A percentile compares a stretch with the other conserved stretches of the same genome.
phyloP scores from a whole-genome alignment of 2,329 filamentous ascomycete genomes.

The Hymenoscyphus scutula region DNA sequence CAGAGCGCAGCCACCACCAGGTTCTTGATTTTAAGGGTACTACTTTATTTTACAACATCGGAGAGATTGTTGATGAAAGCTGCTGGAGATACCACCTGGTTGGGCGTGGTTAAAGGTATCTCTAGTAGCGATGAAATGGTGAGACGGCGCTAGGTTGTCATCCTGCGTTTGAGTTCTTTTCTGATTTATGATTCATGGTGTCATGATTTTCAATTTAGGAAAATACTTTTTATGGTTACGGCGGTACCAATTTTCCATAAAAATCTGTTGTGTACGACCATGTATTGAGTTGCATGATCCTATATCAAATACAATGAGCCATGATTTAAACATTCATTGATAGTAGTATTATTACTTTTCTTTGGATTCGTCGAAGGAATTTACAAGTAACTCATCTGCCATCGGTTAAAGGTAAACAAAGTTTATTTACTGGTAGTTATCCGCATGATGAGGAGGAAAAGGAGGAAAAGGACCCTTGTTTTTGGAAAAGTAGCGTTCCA shows the following conservation, averaged over 20 bases:
- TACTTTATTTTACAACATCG: not conserved
- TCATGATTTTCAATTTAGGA: no score
- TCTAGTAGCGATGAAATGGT: not conserved
- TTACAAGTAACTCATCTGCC: no score
- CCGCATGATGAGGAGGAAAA: no score
- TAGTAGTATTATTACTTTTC: no score
- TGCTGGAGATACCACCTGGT: constrained; percentile 2
- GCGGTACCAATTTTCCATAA: not conserved
- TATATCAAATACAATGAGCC: not conserved
- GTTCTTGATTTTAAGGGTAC: constrained; percentile 10
- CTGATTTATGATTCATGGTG: not conserved
- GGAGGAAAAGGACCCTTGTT: not conserved
- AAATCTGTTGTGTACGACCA: not conserved
- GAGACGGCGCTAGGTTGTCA: not conserved
- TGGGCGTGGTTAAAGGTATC: not conserved
- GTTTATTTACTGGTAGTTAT: no score
- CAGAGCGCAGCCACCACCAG: constrained; percentile 15
- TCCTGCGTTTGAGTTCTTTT: not conserved
- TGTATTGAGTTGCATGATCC: not conserved
- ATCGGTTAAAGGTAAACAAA: no score
- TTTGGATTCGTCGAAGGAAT: no score
- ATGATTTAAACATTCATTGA: not conserved
- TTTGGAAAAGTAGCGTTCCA: not conserved
- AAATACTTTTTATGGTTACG: not conserved
- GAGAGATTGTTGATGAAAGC: not conserved